Conservation (phyloP, 257 asterid species). For the Ballota nigra region DNA sequence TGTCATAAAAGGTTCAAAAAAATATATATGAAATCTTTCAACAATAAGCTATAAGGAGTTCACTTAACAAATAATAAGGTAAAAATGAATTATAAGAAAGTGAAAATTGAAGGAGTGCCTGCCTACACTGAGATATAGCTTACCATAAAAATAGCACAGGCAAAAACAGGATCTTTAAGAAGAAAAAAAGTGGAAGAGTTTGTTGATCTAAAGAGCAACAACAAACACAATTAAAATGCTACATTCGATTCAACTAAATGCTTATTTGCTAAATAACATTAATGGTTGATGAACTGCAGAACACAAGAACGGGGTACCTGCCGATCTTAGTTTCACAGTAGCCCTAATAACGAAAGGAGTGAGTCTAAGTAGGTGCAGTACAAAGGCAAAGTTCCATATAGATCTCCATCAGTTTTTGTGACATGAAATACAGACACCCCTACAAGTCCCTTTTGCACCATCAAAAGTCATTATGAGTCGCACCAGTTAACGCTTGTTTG, state of each 20-base stretch:
- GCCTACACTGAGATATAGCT: background rate
- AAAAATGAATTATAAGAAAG: background rate
- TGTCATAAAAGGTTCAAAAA: no score
- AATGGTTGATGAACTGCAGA: slow-evolving; percentile 20
- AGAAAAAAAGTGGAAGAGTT: slow-evolving; percentile 5
- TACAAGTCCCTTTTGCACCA: background rate
- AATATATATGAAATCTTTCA: no score
- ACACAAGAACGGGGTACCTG: slow-evolving; percentile 19
- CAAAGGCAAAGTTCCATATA: slow-evolving; percentile 20
- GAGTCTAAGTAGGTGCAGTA: slow-evolving; percentile 8
- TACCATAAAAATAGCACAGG: background rate
- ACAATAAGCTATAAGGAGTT: no score
- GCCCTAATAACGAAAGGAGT: slow-evolving; percentile 12
- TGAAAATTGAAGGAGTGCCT: background rate
- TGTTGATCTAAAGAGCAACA: slow-evolving; percentile 11
- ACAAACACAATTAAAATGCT: slow-evolving; percentile 21
- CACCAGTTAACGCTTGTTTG: slow-evolving; percentile 38
- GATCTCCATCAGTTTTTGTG: slow-evolving; percentile 8
- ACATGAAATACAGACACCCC: slow-evolving; percentile 7
- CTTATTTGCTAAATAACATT: slow-evolving; percentile 31
- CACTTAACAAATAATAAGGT: background rate
- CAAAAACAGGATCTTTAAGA: background rate
- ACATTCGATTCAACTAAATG: slow-evolving; percentile 21
- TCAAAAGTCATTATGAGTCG: background rate
- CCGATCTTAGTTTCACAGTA: slow-evolving; percentile 21